A percentile compares a stretch with the other conserved stretches of the same genome.
These are phyloP conservation scores for Tylopilus sp. DNA, from an alignment of 768 basidiomycete species.

Conservation along the genomic window DNA sequence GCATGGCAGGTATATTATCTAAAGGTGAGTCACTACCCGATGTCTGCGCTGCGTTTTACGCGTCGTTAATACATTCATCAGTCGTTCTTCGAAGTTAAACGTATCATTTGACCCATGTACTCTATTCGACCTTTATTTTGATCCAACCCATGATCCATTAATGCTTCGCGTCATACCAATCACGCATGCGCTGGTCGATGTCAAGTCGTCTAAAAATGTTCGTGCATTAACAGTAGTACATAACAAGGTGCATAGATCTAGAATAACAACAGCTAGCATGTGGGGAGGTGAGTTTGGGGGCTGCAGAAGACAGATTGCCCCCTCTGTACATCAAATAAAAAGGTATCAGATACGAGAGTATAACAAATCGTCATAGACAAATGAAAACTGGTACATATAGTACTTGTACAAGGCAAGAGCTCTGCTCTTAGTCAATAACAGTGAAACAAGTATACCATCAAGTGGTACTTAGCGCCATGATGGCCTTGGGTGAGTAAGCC, in stretches of 20 bases:
- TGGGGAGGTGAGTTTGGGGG: background rate
- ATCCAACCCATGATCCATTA: background rate
- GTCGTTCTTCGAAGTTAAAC: slow-evolving; percentile 91
- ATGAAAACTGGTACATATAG: slow-evolving; percentile 9
- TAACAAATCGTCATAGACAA: slow-evolving; percentile 13
- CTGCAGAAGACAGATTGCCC: slow-evolving; percentile 1
- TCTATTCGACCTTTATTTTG: background rate
- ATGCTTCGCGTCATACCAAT: background rate
- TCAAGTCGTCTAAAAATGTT: slow-evolving; percentile 1
- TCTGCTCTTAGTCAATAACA: slow-evolving; percentile 8
- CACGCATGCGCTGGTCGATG: background rate
- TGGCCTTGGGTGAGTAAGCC: slow-evolving; percentile 40
- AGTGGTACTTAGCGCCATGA: slow-evolving; percentile 50
- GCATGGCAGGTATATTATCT: slow-evolving; percentile 98
- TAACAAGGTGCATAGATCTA: slow-evolving; percentile 27
- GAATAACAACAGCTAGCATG: slow-evolving; percentile 25
- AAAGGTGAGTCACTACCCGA: slow-evolving; percentile 51
- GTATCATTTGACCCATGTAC: slow-evolving; percentile 62
- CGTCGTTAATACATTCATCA: slow-evolving; percentile 22
- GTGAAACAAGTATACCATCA: slow-evolving; percentile 5
- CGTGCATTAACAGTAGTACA: slow-evolving; percentile 20
- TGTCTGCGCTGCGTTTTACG: background rate
- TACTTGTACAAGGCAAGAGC: slow-evolving; percentile 24
- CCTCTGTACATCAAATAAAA: slow-evolving; percentile 7
- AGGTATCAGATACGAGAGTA: slow-evolving; percentile 15